Evolutionary conservation across 2,329 filamentous ascomycete genomes (phyloP).

Genomic region (Ophiobolus disseminans): DNA sequence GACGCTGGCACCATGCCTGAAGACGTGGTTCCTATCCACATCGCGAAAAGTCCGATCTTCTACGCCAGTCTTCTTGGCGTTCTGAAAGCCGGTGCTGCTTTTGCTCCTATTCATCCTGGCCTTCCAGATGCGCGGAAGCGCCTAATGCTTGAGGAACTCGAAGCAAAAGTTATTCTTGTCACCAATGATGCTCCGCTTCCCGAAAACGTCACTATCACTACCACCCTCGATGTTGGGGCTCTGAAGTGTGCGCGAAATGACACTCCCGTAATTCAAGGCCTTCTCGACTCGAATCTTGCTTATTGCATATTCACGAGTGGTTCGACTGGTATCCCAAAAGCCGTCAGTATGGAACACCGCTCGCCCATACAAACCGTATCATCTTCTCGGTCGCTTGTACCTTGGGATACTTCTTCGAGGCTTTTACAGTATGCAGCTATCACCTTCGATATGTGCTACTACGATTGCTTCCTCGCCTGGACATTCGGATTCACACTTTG

Average conservation of each 20-base stretch:
- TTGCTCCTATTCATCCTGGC: slow-evolving; percentile 46
- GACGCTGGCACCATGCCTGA: slow-evolving; percentile 29
- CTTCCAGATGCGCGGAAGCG: slow-evolving; percentile 44
- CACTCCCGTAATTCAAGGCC: slow-evolving; percentile 34
- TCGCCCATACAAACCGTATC: slow-evolving; percentile 52
- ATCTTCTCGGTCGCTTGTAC: slow-evolving; percentile 48
- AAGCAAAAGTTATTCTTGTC: slow-evolving; percentile 38
- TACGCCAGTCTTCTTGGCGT: slow-evolving; percentile 49
- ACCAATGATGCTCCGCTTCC: background rate
- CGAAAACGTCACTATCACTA: background rate
- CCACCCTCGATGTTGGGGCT: slow-evolving; percentile 24
- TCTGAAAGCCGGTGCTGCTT: slow-evolving; percentile 51
- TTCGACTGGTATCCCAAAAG: slow-evolving; percentile 54
- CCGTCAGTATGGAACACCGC: slow-evolving; percentile 52
- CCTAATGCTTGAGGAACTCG: slow-evolving; percentile 46
- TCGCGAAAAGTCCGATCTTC: slow-evolving; percentile 43
- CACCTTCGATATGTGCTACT: slow-evolving; percentile 57
- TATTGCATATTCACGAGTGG: slow-evolving; percentile 56
- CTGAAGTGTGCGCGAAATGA: slow-evolving; percentile 13
- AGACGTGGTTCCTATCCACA: slow-evolving; percentile 47
- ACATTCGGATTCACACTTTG: slow-evolving; percentile 53
- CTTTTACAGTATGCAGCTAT: slow-evolving; percentile 54
- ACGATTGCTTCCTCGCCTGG: slow-evolving; percentile 57
- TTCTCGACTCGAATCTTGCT: slow-evolving; percentile 42
- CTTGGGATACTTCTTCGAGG: slow-evolving; percentile 48